Evolutionary conservation across 306 rosid genomes (phyloP).

Genomic region (Prunus mira): DNA sequence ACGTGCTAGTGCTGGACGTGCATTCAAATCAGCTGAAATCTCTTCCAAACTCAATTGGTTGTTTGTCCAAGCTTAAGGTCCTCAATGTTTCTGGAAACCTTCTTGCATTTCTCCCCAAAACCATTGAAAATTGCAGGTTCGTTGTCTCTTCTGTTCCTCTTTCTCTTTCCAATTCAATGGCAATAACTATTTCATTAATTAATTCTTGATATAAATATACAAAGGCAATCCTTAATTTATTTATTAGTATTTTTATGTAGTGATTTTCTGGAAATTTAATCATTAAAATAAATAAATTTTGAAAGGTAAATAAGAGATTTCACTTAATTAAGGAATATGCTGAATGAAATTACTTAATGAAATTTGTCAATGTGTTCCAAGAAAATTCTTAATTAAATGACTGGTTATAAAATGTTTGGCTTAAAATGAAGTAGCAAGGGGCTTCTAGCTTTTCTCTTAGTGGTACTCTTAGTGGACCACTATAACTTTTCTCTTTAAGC

Average conservation of each 20-base stretch:
- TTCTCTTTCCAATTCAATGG: neutral
- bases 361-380: neutral
- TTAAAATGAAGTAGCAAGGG: neutral
- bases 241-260: neutral
- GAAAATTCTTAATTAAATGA: neutral
- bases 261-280: neutral
- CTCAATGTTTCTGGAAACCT: conserved; percentile 80
- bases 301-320: neutral
- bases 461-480: neutral
- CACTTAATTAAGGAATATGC: neutral
- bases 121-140: conserved; percentile 85
- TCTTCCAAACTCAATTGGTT: conserved; percentile 88
- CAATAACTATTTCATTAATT: neutral
- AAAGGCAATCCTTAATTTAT: neutral
- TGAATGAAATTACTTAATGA: neutral
- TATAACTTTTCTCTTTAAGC: neutral
- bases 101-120: conserved; percentile 60
- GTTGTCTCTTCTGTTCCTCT: neutral
- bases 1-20: conserved; percentile 64
- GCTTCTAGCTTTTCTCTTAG: no score
- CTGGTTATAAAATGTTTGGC: neutral
- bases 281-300: neutral
- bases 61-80: conserved; percentile 75
- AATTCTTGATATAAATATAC: neutral
- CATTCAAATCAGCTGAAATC: conserved; percentile 78